Conservation (phyloP, 441 rosid species). For the Jatropha podagrica region DNA sequence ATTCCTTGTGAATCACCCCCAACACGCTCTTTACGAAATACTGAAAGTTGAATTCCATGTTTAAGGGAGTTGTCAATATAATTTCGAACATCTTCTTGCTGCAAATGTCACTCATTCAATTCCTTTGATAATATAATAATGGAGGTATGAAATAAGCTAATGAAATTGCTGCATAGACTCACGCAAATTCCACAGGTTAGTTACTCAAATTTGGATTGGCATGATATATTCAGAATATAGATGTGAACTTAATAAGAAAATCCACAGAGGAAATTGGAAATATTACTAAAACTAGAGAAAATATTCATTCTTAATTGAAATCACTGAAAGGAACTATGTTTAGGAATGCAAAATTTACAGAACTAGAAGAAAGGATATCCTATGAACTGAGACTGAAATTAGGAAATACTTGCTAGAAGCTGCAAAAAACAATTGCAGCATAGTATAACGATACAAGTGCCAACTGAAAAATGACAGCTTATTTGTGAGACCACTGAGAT, state of each 20-base stretch:
- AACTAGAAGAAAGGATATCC: background rate
- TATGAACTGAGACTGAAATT: background rate
- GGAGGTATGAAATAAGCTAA: background rate
- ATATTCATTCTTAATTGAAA: background rate
- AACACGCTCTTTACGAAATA: conserved; percentile 85
- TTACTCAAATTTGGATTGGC: background rate
- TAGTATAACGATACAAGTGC: background rate
- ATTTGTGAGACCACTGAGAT: background rate
- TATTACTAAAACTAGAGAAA: background rate
- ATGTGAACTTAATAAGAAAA: background rate
- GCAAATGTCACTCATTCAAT: conserved; percentile 34
- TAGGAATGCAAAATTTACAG: background rate
- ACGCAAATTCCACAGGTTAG: background rate
- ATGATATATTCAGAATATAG: background rate
- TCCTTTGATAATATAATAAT: conserved; percentile 15
- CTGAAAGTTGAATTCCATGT: conserved; percentile 77
- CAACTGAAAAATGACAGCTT: background rate
- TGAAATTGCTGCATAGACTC: background rate
- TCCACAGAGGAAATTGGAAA: background rate
- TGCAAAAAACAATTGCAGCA: background rate
- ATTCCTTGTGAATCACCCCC: conserved; percentile 98
- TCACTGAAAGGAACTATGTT: background rate
- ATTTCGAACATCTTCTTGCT: conserved; percentile 96
- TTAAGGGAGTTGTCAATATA: conserved; percentile 87
- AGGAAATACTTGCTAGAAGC: background rate